These are phyloP conservation scores for Stephanodiscus minutulus DNA, from an alignment of 108 stramenopile genomes.

Conservation along the genomic window DNA sequence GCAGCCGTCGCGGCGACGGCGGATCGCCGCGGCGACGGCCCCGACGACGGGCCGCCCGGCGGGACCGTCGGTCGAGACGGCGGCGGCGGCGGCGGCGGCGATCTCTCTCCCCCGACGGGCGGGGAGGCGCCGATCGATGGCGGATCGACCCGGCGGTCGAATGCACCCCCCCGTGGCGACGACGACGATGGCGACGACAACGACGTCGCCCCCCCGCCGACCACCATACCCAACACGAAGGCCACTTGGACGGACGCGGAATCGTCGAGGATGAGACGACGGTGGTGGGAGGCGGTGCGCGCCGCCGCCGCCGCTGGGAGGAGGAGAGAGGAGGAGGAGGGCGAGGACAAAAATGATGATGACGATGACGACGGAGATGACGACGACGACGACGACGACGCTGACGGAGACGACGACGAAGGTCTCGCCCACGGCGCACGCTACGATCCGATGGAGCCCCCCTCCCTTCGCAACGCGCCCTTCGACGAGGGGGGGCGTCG, in stretches of 20 bases:
- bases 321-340: background rate
- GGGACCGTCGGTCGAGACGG: too few species aligned
- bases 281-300: conserved; percentile 45
- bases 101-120: too few species aligned
- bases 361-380: conserved; percentile 4
- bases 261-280: conserved; percentile 39
- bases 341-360: background rate
- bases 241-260: conserved; percentile 35
- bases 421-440: too few species aligned
- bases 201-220: conserved; percentile 1
- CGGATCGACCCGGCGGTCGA: too few species aligned
- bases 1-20: too few species aligned
- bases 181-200: too few species aligned
- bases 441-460: conserved; percentile 16
- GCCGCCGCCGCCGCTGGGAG: conserved; percentile 1
- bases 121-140: too few species aligned
- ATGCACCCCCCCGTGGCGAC: too few species aligned
- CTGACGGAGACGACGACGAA: conserved; percentile 1
- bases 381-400: conserved; percentile 9
- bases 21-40: too few species aligned
- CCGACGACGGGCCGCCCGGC: background rate
- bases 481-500: conserved; percentile 48
- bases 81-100: too few species aligned
- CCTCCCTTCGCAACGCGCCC: conserved; percentile 26
- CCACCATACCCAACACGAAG: conserved; percentile 25